phyloP scores from a whole-genome alignment of 2,329 filamentous ascomycete genomes.

The Ophiocordyceps camponoti-floridani region DNA sequence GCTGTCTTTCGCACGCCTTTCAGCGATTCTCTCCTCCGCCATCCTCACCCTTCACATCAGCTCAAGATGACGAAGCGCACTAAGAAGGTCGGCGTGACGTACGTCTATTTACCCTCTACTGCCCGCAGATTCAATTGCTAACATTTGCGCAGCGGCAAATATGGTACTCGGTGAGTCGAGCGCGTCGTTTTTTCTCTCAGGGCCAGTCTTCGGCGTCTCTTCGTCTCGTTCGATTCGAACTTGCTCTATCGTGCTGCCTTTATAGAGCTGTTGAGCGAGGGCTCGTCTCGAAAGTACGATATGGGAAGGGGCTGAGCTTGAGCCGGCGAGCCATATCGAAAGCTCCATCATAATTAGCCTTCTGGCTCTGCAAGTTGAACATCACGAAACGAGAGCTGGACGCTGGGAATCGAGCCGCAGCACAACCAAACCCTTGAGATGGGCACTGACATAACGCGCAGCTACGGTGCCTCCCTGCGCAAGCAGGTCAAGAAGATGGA shows the following conservation, averaged over 20 bases:
- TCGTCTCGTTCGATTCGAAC: neutral
- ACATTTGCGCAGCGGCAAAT: conserved; percentile 46
- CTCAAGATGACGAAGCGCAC: conserved; percentile 85
- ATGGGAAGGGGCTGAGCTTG: no score
- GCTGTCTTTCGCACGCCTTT: neutral
- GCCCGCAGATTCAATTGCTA: conserved; percentile 9
- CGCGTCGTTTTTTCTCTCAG: neutral
- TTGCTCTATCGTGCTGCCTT: neutral
- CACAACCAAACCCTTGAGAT: neutral
- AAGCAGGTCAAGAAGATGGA: conserved; percentile 99
- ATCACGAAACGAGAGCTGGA: neutral
- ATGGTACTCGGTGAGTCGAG: conserved; percentile 71
- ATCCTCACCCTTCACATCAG: conserved; percentile 17
- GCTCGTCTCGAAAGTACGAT: no score
- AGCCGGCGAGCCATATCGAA: no score
- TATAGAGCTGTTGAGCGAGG: no score
- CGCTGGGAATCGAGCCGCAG: neutral
- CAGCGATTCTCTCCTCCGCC: conserved; percentile 12
- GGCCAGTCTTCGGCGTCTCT: neutral
- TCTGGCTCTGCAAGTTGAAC: neutral
- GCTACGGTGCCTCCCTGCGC: conserved; percentile 97
- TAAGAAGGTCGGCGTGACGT: conserved; percentile 92
- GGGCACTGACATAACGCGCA: conserved; percentile 15
- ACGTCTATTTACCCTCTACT: conserved; percentile 7
- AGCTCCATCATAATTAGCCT: no score